A percentile compares a stretch with the other conserved stretches of the same genome.
Conservation (phyloP, 495 filamentous ascomycete species). For the Penicillium odoratum region DNA sequence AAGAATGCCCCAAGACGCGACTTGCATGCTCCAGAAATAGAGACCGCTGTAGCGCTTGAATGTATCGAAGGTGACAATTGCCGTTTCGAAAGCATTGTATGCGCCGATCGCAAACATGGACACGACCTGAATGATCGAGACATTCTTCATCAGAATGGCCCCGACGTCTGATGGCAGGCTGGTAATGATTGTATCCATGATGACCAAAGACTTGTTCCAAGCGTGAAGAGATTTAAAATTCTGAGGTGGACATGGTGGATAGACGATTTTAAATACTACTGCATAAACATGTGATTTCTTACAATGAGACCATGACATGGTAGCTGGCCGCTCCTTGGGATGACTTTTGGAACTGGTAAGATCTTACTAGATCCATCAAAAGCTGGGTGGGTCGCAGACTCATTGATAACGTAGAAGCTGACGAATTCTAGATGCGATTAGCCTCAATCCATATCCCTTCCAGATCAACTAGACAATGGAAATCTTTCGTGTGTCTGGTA, state of each 20-base stretch:
- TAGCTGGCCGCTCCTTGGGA: neutral
- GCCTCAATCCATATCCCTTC: neutral
- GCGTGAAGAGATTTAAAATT: neutral
- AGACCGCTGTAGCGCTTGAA: constrained; percentile 2
- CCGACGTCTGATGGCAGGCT: neutral
- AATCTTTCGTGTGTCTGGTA: neutral
- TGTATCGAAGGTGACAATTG: neutral
- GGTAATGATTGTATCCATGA: constrained; percentile 1
- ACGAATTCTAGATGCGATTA: neutral
- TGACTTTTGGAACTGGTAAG: neutral
- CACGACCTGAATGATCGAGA: constrained; percentile 2
- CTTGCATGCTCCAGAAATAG: constrained; percentile 11
- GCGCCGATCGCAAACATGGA: constrained; percentile 4
- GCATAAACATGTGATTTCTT: neutral
- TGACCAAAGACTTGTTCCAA: neutral
- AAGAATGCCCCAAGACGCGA: constrained; percentile 6
- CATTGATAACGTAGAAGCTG: neutral
- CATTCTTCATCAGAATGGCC: neutral
- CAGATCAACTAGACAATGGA: neutral
- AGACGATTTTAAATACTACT: neutral
- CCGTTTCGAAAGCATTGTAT: constrained; percentile 4
- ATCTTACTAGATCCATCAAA: neutral
- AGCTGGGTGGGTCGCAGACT: neutral
- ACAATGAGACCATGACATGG: neutral
- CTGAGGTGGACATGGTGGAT: neutral